Evolutionary conservation across 176 grass and related monocot species (phyloP), one percentile per base, ranked within the genome.

Genomic region (Chrysopogon serrulatus): DNA sequence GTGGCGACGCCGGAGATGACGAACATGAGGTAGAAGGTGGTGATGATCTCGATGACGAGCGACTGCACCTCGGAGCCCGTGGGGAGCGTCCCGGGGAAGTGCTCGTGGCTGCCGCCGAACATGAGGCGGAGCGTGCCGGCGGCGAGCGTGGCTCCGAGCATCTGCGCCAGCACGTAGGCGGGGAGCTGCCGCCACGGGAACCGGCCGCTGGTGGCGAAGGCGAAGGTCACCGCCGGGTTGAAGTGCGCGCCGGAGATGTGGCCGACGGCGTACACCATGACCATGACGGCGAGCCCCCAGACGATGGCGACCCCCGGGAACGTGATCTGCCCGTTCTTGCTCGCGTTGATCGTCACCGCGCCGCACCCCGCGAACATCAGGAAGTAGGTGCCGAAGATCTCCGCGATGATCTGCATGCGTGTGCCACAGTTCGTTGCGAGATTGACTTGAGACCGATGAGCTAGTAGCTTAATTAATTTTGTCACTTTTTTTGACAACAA

Each of bases 241-340:
- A 99, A 93, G 86, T 99, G 96, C 10, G 93, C 96, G 51, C 96
- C 91, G 69, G 96, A 99, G 85, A 96, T 99, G 81, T 99, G 96
- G 28, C 96, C 96, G 0, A 99, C 83, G 3, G 97, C 89, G 89
- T 99, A 99, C 49, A 96, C 87, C 97, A 99, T 96, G 77, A 96
- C 97, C 97, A 94, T 99, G 37, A 96, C 97, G 0, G 79, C 90
- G 0, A 99, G 86, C 1, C 97, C 97, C 97, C 97, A 99, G 69
- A 96, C 93, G 59, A 96, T 87, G 78, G 87, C 87, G 16, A 99
- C 82, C 0, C 97, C 97, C 0, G 97, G 97, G 73, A 99, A 96
- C 19, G 97, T 99, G 65, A 99, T 92, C 78, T 87, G 61, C n/a
- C 93, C 91, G 26, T 79, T 54, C 73, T 74, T 86, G 86, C 79